Conservation (phyloP, 2,329 filamentous ascomycete species). For the Botryosphaeria dothidea region DNA sequence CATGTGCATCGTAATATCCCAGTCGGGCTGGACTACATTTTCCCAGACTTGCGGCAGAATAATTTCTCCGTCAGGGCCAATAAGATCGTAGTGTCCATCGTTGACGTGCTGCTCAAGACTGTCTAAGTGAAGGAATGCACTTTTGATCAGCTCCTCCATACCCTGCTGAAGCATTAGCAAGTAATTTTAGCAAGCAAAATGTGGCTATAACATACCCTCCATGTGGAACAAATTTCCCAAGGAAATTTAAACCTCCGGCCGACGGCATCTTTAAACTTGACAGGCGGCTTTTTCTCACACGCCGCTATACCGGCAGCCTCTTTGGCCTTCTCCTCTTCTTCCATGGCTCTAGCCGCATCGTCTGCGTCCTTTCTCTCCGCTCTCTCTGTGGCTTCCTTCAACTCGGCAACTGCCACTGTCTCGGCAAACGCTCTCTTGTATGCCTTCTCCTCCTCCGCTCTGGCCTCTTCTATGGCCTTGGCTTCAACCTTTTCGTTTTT, state of each 20-base stretch:
- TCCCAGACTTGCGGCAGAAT: constrained; percentile 53
- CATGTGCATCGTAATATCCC: constrained; percentile 51
- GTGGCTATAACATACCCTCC: constrained; percentile 62
- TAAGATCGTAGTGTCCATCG: constrained; percentile 49
- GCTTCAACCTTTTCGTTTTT: constrained; percentile 34
- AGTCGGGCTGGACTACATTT: constrained; percentile 49
- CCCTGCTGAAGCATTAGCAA: constrained; percentile 33
- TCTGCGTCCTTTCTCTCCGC: constrained; percentile 51
- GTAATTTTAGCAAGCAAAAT: background rate
- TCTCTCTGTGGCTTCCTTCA: constrained; percentile 54
- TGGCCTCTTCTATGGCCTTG: constrained; percentile 32
- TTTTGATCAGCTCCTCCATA: constrained; percentile 52
- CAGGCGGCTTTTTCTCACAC: constrained; percentile 67
- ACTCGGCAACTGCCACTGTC: constrained; percentile 51
- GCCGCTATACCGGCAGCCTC: constrained; percentile 42
- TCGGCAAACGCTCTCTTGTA: constrained; percentile 36
- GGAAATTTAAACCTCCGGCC: constrained; percentile 92
- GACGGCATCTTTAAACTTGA: constrained; percentile 89
- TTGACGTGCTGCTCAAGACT: constrained; percentile 47
- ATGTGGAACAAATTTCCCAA: constrained; percentile 80
- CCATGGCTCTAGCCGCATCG: constrained; percentile 41
- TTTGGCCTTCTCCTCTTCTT: constrained; percentile 47
- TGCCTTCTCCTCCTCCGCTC: constrained; percentile 27
- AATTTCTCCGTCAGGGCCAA: constrained; percentile 50
- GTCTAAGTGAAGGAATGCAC: constrained; percentile 51